Evolutionary conservation across 176 grass and related monocot species (phyloP).

Genomic region (Melocanna baccifera): DNA sequence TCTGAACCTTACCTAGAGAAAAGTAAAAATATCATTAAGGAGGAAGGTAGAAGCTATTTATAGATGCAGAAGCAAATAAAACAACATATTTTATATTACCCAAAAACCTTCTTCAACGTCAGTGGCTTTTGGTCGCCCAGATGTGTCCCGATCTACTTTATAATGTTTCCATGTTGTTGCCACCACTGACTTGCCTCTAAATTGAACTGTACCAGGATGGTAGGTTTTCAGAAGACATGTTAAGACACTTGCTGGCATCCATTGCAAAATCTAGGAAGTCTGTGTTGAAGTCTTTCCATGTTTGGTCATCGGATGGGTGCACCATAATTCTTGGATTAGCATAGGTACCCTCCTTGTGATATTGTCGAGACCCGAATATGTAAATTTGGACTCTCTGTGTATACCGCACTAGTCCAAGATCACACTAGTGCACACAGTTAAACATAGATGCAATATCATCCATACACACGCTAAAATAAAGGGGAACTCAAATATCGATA

Average conservation of each 20-base stretch:
- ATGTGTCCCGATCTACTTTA: neutral
- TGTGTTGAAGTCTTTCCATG: conserved; percentile 11
- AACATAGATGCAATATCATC: no score
- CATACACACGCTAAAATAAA: no score
- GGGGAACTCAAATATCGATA: no score
- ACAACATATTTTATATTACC: neutral
- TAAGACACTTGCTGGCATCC: neutral
- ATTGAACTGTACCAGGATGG: neutral
- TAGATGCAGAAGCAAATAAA: neutral
- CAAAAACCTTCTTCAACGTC: neutral
- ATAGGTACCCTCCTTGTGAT: neutral
- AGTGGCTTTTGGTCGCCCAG: neutral
- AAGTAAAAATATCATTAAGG: no score
- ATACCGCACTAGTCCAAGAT: no score
- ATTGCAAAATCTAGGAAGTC: neutral
- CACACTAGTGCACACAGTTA: no score
- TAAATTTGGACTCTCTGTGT: no score
- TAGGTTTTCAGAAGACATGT: neutral
- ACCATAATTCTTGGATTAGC: neutral
- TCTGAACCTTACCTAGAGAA: no score
- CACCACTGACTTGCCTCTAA: neutral
- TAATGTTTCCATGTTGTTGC: neutral
- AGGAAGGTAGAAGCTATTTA: neutral
- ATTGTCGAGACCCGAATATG: no score
- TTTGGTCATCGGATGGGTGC: neutral